Conservation (phyloP, 2,329 filamentous ascomycete species). For the Aspergillus pseudoviridinutans region DNA sequence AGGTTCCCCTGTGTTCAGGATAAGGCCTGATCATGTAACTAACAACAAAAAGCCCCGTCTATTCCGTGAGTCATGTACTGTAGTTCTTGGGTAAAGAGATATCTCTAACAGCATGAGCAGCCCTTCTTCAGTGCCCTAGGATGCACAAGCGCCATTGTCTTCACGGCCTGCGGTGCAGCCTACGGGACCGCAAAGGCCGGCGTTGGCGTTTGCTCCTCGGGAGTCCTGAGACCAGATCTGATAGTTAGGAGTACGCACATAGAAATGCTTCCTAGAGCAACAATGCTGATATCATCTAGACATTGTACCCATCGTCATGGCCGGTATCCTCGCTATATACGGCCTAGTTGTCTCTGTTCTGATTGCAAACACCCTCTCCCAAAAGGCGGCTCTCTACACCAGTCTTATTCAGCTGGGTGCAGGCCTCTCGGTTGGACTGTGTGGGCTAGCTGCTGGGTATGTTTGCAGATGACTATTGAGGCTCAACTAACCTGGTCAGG, state of each 20-base stretch:
- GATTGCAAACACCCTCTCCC: slow-evolving; percentile 73
- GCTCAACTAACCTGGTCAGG: slow-evolving; percentile 33
- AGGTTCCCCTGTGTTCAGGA: too few species aligned
- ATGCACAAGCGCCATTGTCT: slow-evolving; percentile 90
- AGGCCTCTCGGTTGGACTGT: slow-evolving; percentile 74
- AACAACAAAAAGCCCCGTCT: too few species aligned
- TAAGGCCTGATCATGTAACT: too few species aligned
- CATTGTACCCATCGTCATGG: slow-evolving; percentile 99
- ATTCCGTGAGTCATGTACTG: too few species aligned
- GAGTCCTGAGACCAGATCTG: slow-evolving; percentile 93
- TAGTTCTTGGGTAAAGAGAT: too few species aligned
- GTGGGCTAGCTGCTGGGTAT: slow-evolving; percentile 71
- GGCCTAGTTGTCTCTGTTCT: slow-evolving; percentile 86
- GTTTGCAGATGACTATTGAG: slow-evolving; percentile 9
- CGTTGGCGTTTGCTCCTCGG: slow-evolving; percentile 97
- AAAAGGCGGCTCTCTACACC: slow-evolving; percentile 70
- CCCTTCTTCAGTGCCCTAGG: slow-evolving; percentile 98
- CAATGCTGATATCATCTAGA: slow-evolving; percentile 50
- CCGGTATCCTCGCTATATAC: slow-evolving; percentile 99
- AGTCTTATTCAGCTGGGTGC: slow-evolving; percentile 83
- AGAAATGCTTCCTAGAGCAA: too few species aligned
- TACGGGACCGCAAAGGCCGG: slow-evolving; percentile 99
- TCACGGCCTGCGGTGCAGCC: slow-evolving; percentile 92
- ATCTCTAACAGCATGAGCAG: slow-evolving; percentile 32
- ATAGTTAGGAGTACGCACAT: slow-evolving; percentile 86